phyloP scores from a whole-genome alignment of 441 rosid species.

The Erodium trifolium region DNA sequence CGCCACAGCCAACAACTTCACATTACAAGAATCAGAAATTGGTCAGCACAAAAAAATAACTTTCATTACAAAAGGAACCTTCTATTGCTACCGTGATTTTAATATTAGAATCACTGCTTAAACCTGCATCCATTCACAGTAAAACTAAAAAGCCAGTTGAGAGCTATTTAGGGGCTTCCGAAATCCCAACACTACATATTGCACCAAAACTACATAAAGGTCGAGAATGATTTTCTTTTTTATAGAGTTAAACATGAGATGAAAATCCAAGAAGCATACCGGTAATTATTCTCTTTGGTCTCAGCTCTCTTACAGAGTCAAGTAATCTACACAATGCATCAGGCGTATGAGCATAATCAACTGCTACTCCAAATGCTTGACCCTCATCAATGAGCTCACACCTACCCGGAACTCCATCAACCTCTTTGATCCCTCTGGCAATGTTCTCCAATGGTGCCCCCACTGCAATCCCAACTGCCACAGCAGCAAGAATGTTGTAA shows the following conservation, averaged over 20 bases:
- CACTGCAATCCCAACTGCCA: slow-evolving; percentile 87
- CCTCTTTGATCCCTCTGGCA: slow-evolving; percentile 87
- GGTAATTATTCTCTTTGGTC: slow-evolving; percentile 75
- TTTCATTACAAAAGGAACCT: neutral
- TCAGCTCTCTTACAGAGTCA: slow-evolving; percentile 81
- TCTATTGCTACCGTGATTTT: too few relatives aligned
- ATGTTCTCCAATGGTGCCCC: slow-evolving; percentile 87
- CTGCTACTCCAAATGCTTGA: slow-evolving; percentile 89
- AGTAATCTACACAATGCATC: slow-evolving; percentile 76
- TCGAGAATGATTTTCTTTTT: too few relatives aligned
- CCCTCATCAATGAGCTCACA: slow-evolving; percentile 91
- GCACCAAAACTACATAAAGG: neutral
- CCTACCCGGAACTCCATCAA: slow-evolving; percentile 91
- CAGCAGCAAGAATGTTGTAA: slow-evolving; percentile 84
- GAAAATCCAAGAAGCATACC: slow-evolving; percentile 34
- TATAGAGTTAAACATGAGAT: too few relatives aligned
- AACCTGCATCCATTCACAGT: too few relatives aligned
- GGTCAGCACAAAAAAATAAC: slow-evolving; percentile 6
- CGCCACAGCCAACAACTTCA: slow-evolving; percentile 75
- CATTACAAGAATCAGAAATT: slow-evolving; percentile 13
- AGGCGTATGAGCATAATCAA: slow-evolving; percentile 77
- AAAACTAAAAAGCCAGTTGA: too few relatives aligned
- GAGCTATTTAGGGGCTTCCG: neutral
- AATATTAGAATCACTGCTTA: too few relatives aligned
- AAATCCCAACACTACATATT: neutral